Base-by-base conservation (phyloP, 192 early-diverging fungal genomes). In the Coemansia sp. region DNA sequence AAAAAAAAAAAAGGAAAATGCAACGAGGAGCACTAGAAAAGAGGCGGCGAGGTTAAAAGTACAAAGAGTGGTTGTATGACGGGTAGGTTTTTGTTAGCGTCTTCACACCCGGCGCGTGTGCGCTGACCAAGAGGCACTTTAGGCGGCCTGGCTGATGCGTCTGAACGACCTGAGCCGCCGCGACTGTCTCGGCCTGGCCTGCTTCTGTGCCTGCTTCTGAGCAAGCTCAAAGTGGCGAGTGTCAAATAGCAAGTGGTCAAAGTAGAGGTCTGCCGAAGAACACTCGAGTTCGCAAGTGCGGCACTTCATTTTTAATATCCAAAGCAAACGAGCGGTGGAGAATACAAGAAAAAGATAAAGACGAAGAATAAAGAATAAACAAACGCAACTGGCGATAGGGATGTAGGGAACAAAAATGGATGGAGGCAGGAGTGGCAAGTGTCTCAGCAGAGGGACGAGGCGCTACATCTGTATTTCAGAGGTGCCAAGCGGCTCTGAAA, bases 211-310 rank as follows among this genome's bases (percentile, higher is more conserved):
- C 25, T 61, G 53, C 45, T 60, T 65, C 48, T 70, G 55, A 0
- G 61, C 68, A 10, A 70, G 47, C 51, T 62, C 68, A 46, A 63
- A 59, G 56, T 77, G 74, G 19, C 67, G 68, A 0, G 51, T 48
- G 27, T 77, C 74, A 33, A 77, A 77, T 18, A 70, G 18, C 2
- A 77, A 35, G 33, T 77, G 74, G 48, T 77, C 74, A 56, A 77
- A 77, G 53, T 77, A 77, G 40, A 70, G 39, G 57, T 77, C 74
- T 25, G 56, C 53, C 25, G 74, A 77, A 25, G 58, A 31, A 47
- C 74, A 77, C 61, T 77, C 74, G 36, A 70, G 70, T 15, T 63
- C 74, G 45, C 74, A 77, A 14, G 72, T 76, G 48, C 50, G 60
- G 65, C 72, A 76, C 60, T 68, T 76, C 72, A 76, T 76, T 51